Evolutionary conservation across 257 asterid genomes (phyloP).

Genomic region (Plectranthus barbatus): DNA sequence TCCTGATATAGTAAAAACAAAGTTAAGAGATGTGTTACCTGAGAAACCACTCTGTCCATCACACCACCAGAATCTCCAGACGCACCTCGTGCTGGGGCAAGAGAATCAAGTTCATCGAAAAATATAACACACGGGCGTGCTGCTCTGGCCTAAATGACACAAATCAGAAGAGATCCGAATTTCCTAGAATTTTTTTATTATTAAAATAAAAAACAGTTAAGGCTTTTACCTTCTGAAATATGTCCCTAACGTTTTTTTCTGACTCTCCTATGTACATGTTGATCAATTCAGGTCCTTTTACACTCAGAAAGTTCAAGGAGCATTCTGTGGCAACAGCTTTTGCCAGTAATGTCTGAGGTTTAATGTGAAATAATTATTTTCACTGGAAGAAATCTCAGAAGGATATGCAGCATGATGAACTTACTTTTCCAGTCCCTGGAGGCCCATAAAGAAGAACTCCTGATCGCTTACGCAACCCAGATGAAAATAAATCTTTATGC

Average conservation of each 20-base stretch:
- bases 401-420: slow-evolving; percentile 11
- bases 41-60: slow-evolving; percentile 98
- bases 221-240: slow-evolving; percentile 77
- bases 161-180: slow-evolving; percentile 8
- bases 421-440: slow-evolving; percentile 98
- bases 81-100: slow-evolving; percentile 98
- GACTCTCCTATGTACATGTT: slow-evolving; percentile 99
- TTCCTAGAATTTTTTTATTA: not conserved
- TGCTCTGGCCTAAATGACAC: slow-evolving; percentile 69
- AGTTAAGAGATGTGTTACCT: slow-evolving; percentile 48
- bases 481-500: slow-evolving; percentile 93
- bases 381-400: slow-evolving; percentile 1
- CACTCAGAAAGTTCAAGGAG: slow-evolving; percentile 89
- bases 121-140: slow-evolving; percentile 98
- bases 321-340: slow-evolving; percentile 99
- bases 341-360: slow-evolving; percentile 80
- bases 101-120: slow-evolving; percentile 96
- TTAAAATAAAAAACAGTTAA: not conserved
- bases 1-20: not conserved
- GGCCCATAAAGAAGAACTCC: slow-evolving; percentile 99
- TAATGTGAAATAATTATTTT: slow-evolving; percentile 14
- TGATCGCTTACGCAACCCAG: slow-evolving; percentile 95
- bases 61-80: slow-evolving; percentile 99
- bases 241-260: slow-evolving; percentile 87
- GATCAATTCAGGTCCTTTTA: slow-evolving; percentile 95